Evolutionary conservation across 257 asterid species (phyloP), one percentile per base, ranked within the genome.

Genomic region (Verbascum thapsus): DNA sequence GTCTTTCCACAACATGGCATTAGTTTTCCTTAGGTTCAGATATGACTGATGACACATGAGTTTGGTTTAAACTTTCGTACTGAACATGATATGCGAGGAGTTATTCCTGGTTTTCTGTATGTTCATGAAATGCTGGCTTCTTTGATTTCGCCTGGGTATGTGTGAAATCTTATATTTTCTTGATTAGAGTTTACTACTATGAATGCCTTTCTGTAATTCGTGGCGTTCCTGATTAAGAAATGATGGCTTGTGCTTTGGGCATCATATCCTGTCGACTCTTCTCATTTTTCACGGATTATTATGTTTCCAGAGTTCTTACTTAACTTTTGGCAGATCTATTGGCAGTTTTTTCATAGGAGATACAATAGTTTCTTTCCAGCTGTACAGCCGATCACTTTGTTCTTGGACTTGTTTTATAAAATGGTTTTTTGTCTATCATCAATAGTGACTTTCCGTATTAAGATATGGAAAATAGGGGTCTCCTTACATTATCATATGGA

Each of bases 1-100:
- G 3, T 13, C 35, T 26, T 55, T 16, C 43, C 12, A 53, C n/a
- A 26, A 12, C 19, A 40, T 64, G 67, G 37, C n/a, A 61, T 44
- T n/a, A 8, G 18, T 52, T 53, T 47, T 22, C 42, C 37, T 16
- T 42, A 32, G 48, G 49, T 38, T 34, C 22, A 37, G 52, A 47
- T 22, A 26, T 57, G 68, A 13, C n/a, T 48, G 42, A 16, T 54
- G 68, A 13, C n/a, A 58, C 51, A 16, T 54, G 16, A 61, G 48
- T 51, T 69, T 8, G 19, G 34, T 61, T 58, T 10, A 35, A 30
- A 37, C 5, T 15, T 17, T 34, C 10, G 26, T 38, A 10, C 10
- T 13, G 12, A 32, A 30, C 47, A 41, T 12, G 34, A 12, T 42
- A 11, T n/a, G 9, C 44, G 1, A 13, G n/a, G 26, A 57, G 48